Conservation (phyloP, 129 eudicot genomes). For the Artemisia annua region DNA sequence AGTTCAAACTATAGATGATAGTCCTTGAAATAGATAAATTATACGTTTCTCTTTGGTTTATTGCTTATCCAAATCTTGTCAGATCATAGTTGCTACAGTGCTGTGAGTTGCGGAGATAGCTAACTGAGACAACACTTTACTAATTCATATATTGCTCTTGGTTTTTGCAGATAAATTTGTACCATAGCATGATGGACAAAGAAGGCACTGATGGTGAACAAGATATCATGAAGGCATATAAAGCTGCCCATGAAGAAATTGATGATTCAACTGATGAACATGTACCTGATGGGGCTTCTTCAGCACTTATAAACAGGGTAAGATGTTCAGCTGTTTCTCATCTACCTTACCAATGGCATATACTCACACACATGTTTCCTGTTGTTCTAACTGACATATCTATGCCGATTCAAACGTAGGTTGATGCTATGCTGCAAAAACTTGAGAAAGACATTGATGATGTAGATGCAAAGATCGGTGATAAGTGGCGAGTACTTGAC, state of each 20-base stretch:
- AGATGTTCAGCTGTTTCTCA: constrained; percentile 14
- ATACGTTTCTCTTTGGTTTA: constrained; percentile 8
- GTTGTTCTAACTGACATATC: background rate
- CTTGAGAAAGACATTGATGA: constrained; percentile 99
- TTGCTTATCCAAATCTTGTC: constrained; percentile 15
- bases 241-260: constrained; percentile 80
- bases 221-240: constrained; percentile 82
- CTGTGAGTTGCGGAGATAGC: constrained; percentile 5
- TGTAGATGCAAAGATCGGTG: constrained; percentile 96
- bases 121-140: background rate
- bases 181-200: constrained; percentile 78
- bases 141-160: constrained; percentile 7
- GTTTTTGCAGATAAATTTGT: constrained; percentile 63
- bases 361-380: background rate
- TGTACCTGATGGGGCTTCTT: constrained; percentile 66
- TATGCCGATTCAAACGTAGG: constrained; percentile 43
- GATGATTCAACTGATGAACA: constrained; percentile 59
- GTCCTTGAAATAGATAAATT: constrained; percentile 10
- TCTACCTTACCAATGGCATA: background rate
- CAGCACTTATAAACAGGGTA: constrained; percentile 88
- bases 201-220: constrained; percentile 74
- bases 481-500: constrained; percentile 91
- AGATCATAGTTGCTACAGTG: constrained; percentile 1
- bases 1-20: background rate
- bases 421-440: constrained; percentile 94